phyloP scores from a whole-genome alignment of 148 eudicot species.

The Rhododendron henanense region DNA sequence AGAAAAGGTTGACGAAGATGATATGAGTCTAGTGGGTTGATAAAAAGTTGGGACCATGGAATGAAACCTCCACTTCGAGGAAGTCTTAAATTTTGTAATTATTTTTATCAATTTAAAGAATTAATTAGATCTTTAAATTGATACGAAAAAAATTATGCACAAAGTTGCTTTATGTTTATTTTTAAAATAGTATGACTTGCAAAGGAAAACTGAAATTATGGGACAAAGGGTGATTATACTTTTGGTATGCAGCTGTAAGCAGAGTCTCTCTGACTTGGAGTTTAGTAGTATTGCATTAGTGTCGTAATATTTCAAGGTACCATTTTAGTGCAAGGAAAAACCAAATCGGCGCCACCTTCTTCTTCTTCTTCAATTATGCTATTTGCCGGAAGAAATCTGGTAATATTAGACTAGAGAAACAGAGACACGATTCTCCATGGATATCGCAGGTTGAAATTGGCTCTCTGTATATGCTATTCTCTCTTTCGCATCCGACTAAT shows the following conservation, averaged over 20 bases:
- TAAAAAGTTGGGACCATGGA: not conserved
- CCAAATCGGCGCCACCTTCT: no score
- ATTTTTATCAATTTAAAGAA: not conserved
- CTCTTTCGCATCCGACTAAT: not conserved
- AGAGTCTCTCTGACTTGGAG: not conserved
- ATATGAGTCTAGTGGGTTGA: not conserved
- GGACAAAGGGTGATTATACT: not conserved
- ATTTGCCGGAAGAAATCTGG: not conserved
- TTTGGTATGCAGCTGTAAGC: not conserved
- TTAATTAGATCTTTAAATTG: not conserved
- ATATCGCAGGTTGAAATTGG: not conserved
- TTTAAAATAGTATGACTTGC: not conserved
- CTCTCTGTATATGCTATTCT: not conserved
- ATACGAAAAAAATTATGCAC: not conserved
- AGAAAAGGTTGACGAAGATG: not conserved
- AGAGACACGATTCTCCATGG: not conserved
- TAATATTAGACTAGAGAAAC: not conserved
- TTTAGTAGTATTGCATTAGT: no score
- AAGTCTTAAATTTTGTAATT: not conserved
- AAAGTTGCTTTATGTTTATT: not conserved
- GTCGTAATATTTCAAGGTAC: not conserved
- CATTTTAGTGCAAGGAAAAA: not conserved
- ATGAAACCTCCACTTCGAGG: not conserved
- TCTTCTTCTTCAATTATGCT: not conserved
- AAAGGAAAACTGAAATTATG: not conserved